phyloP scores from a whole-genome alignment of 2,329 filamentous ascomycete genomes.

The Trichoderma sp. region DNA sequence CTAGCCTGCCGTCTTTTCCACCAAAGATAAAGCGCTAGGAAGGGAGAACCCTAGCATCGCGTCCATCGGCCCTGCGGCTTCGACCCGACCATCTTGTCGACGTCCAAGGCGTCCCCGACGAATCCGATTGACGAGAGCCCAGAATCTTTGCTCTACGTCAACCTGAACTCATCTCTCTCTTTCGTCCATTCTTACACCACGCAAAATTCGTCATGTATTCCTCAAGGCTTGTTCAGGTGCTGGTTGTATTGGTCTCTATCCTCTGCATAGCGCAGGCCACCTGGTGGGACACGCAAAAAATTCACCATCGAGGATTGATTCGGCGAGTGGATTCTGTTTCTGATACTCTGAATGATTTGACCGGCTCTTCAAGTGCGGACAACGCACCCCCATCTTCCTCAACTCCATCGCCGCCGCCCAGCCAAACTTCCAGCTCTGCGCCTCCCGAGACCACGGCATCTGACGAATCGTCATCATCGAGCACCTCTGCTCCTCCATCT shows the following conservation, averaged over 20 bases:
- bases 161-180: neutral
- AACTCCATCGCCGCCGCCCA: neutral
- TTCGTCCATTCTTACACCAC: neutral
- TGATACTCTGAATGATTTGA: neutral
- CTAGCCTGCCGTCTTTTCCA: neutral
- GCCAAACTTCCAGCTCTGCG: neutral
- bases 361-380: neutral
- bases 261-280: constrained; percentile 45
- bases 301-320: constrained; percentile 19
- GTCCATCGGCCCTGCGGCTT: neutral
- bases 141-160: neutral
- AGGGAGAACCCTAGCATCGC: neutral
- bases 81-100: constrained; percentile 8
- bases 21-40: neutral
- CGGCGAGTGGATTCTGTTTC: neutral
- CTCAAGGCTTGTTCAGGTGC: constrained; percentile 43
- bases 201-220: constrained; percentile 44
- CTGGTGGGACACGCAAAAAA: constrained; percentile 27
- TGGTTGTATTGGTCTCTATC: constrained; percentile 49
- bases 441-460: neutral
- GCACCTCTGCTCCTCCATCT: neutral
- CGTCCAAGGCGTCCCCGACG: neutral
- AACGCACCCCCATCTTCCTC: neutral
- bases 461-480: neutral
- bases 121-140: neutral